Evolutionary conservation across 352 stramenopile species (phyloP).

Genomic region (Phytophthora nicotianae): DNA sequence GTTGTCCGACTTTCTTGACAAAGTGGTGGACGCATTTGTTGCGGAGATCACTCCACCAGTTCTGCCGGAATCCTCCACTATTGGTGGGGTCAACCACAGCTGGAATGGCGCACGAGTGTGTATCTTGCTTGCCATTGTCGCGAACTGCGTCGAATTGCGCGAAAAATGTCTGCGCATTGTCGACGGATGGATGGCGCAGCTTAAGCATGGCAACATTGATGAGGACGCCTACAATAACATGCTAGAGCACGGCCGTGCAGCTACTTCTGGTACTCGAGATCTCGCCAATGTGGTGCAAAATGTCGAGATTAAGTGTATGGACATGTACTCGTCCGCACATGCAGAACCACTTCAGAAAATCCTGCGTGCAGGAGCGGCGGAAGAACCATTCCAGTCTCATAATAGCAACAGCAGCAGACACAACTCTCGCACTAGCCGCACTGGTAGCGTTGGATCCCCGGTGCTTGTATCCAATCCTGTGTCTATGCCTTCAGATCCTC

Average conservation of each 20-base stretch:
- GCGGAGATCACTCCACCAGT: slow-evolving; percentile 41
- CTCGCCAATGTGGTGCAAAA: slow-evolving; percentile 50
- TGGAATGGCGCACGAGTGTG: slow-evolving; percentile 48
- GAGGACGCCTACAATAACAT: slow-evolving; percentile 17
- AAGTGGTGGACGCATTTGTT: slow-evolving; percentile 52
- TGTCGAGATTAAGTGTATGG: slow-evolving; percentile 62
- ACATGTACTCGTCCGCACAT: slow-evolving; percentile 65
- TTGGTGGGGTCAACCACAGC: slow-evolving; percentile 21
- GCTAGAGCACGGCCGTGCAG: slow-evolving; percentile 29
- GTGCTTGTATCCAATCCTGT: slow-evolving; percentile 19
- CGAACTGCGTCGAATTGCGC: slow-evolving; percentile 75
- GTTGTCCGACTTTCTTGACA: slow-evolving; percentile 56
- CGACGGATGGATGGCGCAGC: slow-evolving; percentile 50
- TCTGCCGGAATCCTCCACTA: slow-evolving; percentile 36
- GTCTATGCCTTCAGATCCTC: slow-evolving; percentile 54
- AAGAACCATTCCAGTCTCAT: slow-evolving; percentile 47
- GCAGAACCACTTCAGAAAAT: slow-evolving; percentile 54
- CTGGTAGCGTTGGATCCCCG: slow-evolving; percentile 29
- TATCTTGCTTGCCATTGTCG: slow-evolving; percentile 70
- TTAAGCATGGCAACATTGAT: slow-evolving; percentile 36
- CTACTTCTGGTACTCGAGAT: slow-evolving; percentile 25
- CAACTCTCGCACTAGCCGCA: slow-evolving; percentile 37
- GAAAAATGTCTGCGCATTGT: slow-evolving; percentile 54
- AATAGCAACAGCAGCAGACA: slow-evolving; percentile 27
- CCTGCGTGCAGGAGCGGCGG: slow-evolving; percentile 47